Percentiles rank a stretch among this genome's conserved stretches.
These are phyloP conservation scores for Amanita molliuscula DNA, from an alignment of 768 basidiomycete genomes.

Conservation along the genomic window DNA sequence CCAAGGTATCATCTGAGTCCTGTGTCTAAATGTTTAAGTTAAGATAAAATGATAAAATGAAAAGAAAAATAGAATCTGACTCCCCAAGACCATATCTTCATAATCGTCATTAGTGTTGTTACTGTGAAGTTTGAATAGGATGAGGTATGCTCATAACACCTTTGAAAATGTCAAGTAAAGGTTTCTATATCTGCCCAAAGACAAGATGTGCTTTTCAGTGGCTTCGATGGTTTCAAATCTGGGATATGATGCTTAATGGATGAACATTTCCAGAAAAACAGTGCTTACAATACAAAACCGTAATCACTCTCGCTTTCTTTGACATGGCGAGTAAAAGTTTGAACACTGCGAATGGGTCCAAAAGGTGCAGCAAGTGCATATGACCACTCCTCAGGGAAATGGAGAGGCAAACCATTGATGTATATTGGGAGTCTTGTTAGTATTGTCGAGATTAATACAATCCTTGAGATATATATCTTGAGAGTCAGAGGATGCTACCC, in stretches of 20 bases:
- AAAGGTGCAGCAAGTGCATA: slow-evolving; percentile 64
- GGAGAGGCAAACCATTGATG: slow-evolving; percentile 79
- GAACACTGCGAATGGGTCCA: slow-evolving; percentile 64
- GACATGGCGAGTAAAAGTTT: slow-evolving; percentile 78
- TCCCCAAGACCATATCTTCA: no score
- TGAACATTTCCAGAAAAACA: background rate
- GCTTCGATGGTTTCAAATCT: slow-evolving; percentile 62
- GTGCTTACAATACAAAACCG: slow-evolving; percentile 65
- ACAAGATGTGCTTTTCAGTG: slow-evolving; percentile 66
- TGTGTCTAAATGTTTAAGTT: no score
- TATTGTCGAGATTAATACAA: slow-evolving; percentile 7
- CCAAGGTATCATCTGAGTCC: no score
- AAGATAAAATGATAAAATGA: no score
- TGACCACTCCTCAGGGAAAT: slow-evolving; percentile 73
- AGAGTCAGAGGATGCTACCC: background rate
- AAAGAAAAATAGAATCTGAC: no score
- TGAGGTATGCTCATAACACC: no score
- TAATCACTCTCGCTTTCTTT: slow-evolving; percentile 66
- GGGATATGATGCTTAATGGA: slow-evolving; percentile 3
- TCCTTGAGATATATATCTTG: slow-evolving; percentile 1
- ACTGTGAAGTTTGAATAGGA: no score
- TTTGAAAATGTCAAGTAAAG: slow-evolving; percentile 85
- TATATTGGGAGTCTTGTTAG: slow-evolving; percentile 61
- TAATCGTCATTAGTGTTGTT: no score
- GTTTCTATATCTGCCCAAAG: slow-evolving; percentile 61